phyloP scores from a whole-genome alignment of 2,329 filamentous ascomycete genomes.

The Fusarium cicatricum region DNA sequence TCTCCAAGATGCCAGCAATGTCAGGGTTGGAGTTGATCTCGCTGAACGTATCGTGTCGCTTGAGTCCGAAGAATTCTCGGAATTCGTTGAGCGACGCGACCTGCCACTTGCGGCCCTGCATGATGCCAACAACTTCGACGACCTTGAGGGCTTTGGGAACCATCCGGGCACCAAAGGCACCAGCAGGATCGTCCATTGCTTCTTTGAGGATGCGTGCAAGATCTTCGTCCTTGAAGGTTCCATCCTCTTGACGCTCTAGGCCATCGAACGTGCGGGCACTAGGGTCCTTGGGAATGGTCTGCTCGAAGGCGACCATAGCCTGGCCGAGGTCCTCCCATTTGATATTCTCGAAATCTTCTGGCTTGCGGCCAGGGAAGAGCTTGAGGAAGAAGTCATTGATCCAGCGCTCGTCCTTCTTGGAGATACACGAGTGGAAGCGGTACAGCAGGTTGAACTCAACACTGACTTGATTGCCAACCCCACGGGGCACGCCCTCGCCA shows the following conservation, averaged over 20 bases:
- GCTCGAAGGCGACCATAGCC: constrained; percentile 30
- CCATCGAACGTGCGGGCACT: constrained; percentile 57
- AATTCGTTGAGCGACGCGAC: constrained; percentile 71
- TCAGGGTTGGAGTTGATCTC: constrained; percentile 66
- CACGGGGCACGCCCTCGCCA: constrained; percentile 58
- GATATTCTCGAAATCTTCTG: constrained; percentile 52
- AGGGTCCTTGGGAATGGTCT: constrained; percentile 48
- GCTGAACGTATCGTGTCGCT: constrained; percentile 63
- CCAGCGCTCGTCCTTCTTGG: constrained; percentile 68
- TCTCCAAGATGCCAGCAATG: constrained; percentile 63
- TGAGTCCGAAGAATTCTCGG: constrained; percentile 68
- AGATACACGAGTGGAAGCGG: constrained; percentile 70
- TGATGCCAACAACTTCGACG: constrained; percentile 70
- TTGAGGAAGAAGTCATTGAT: constrained; percentile 60
- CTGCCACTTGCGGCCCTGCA: constrained; percentile 68
- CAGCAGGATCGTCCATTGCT: constrained; percentile 68
- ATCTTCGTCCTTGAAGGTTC: constrained; percentile 65
- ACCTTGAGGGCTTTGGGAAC: constrained; percentile 65
- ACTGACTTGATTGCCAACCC: constrained; percentile 71
- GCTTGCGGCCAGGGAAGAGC: constrained; percentile 37
- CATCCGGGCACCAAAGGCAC: constrained; percentile 66
- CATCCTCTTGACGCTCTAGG: constrained; percentile 57
- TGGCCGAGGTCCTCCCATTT: constrained; percentile 35
- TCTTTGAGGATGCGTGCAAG: constrained; percentile 63
- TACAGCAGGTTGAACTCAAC: constrained; percentile 75